Percentiles rank a stretch among this genome's conserved stretches.
Conservation (phyloP, 768 basidiomycete genomes). For the Wakefieldia striispora region DNA sequence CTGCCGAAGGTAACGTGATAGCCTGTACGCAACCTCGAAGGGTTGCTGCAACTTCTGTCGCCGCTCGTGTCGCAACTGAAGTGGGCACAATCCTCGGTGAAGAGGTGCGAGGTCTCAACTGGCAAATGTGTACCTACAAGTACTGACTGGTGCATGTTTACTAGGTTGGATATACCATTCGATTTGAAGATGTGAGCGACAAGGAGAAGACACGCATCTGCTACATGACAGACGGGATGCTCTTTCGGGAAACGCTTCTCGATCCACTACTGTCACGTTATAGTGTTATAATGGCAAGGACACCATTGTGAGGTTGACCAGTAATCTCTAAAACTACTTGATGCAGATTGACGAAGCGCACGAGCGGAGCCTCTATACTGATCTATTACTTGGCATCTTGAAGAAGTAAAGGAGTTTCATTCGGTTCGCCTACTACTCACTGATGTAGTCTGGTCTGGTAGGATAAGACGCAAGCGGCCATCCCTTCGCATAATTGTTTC, state of each 20-base stretch:
- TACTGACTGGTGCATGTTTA: slow-evolving; percentile 1
- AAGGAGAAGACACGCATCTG: slow-evolving; percentile 85
- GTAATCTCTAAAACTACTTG: background rate
- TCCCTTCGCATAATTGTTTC: slow-evolving; percentile 90
- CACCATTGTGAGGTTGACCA: background rate
- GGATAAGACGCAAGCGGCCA: slow-evolving; percentile 89
- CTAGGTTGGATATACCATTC: slow-evolving; percentile 96
- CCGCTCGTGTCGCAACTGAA: slow-evolving; percentile 87
- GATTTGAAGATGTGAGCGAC: slow-evolving; percentile 91
- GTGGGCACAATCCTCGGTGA: slow-evolving; percentile 87
- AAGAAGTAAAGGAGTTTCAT: slow-evolving; percentile 67
- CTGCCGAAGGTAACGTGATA: slow-evolving; percentile 74
- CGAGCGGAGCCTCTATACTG: slow-evolving; percentile 94
- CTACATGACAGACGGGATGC: slow-evolving; percentile 98
- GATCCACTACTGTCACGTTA: slow-evolving; percentile 92
- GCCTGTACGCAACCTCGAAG: slow-evolving; percentile 92
- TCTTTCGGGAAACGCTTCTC: slow-evolving; percentile 89
- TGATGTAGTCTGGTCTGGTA: slow-evolving; percentile 30
- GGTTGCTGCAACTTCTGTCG: slow-evolving; percentile 94
- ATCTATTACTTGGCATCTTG: slow-evolving; percentile 84
- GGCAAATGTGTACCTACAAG: background rate
- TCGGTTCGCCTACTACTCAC: background rate
- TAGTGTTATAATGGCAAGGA: slow-evolving; percentile 88
- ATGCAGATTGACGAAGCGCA: slow-evolving; percentile 94
- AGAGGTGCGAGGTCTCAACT: slow-evolving; percentile 51